Evolutionary conservation across 202 grass and related monocot genomes (phyloP), one percentile per base, ranked within the genome.

Genomic region (Elaeis oleifera): DNA sequence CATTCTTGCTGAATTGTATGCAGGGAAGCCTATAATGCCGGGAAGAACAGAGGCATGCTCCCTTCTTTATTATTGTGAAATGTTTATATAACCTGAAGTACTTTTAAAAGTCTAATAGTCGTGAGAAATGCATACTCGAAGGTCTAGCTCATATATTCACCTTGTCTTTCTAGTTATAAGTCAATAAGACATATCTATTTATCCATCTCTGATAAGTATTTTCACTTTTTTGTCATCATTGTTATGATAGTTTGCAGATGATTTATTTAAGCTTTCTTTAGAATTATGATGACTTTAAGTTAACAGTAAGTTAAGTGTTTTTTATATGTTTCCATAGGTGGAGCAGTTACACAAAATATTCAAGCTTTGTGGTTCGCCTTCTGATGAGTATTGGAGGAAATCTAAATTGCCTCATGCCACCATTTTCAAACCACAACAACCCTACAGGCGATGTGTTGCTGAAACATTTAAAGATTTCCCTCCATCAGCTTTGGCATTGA

Each of bases 331-430:
- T 87, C 64, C 77, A 44, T 77, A 99, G 95, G 95, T 99, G 65
- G 95, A 99, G 70, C 95, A 99, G 58, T 76, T 99, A 49, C 95
- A 99, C 71, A 99, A 99, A 81, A 99, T 99, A 87, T 99, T 99
- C 75, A 99, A 99, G 77, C 88, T 99, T 18, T 94, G 88, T 68
- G 95, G 95, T 77, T 99, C 95, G 25, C 95, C 95, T 3, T 87
- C 85, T 18, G 95, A 94, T 54, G 88, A 99, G 50, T 99, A 94
- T 63, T 99, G 95, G 95, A 94, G 66, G 57, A 99, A 94, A 75
- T 94, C 88, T 73, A 94, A 81, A 72, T 77, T 99, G 74, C 95
- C 95, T 4, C 88, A 99, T 87, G 95, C 95, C 16, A 99, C 95
- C 27, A 99, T 92, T 65, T 99, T 99, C 74, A 99, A 94, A 81